Base-by-base conservation (phyloP, 805 yeast genomes). In the Kazachstania psychrophila region DNA sequence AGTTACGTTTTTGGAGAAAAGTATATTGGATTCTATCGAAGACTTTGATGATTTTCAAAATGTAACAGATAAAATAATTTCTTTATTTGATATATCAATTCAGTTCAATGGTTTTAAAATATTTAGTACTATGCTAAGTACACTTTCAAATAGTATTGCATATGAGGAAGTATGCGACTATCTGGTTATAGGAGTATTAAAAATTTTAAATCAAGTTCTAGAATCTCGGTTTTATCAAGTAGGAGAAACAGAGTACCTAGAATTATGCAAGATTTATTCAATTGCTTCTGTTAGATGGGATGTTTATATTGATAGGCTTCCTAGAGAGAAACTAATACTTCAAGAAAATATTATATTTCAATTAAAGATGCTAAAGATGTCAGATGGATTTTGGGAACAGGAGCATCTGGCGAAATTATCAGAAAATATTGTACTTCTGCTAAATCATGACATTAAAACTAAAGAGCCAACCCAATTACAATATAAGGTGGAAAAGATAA, bases 341-440 rank as follows among this genome's bases (percentile, higher is more conserved):
- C 28, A 30, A 30, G 43, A 41, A 29, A 36, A 23, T 18, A 28
- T 36, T 15, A 33, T 36, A 11, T 39, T 46, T 18, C 46, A 42
- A 27, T 20, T 38, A 5, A 26, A 20, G 10, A 37, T 43, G 16
- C 38, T 54, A 10, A 31, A 34, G 15, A 42, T 49, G 8, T 36
- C 56, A 3, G 38, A 45, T 16, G 57, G 57, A 3, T 54, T 54
- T 37, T 39, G 37, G 25, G 56, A 50, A 31, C 39, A 23, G 6
- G 12, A 14, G 7, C 9, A 23, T 3, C n/a, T 31, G 4, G 6
- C 5, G 9, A 14, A 31, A 20, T 12, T 31, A 12, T n/a, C n/a
- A n/a, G n/a, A n/a, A n/a, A n/a, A n/a, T n/a, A n/a, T n/a, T n/a
- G n/a, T n/a, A n/a, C n/a, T n/a, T n/a, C n/a, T n/a, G n/a, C n/a